Evolutionary conservation across 2,329 filamentous ascomycete genomes (phyloP), one percentile per base, ranked within the genome.

Genomic region (Basipetospora chlamydospora): DNA sequence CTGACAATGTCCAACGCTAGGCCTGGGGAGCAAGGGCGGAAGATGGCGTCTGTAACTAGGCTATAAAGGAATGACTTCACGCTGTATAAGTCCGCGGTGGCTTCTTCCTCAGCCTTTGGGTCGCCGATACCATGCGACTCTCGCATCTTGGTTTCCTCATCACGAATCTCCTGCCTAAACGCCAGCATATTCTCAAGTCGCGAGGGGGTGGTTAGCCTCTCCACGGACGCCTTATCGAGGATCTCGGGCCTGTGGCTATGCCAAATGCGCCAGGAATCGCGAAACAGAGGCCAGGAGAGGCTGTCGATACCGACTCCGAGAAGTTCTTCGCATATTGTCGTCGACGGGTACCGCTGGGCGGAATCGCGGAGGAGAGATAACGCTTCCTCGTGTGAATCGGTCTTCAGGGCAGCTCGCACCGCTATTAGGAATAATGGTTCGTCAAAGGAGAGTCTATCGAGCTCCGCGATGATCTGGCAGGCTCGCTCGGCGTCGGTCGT

Each of bases 181-280:
- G n/a, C n/a, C n/a, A n/a, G n/a, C n/a, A n/a, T n/a, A n/a, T n/a
- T n/a, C n/a, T n/a, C n/a, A n/a, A 17, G 13, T 15, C 16, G 17
- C 3, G 35, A n/a, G 12, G 28, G 18, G 8, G 22, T 30, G 12
- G 18, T 13, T 17, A 33, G 12, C 12, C 30, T 33, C 23, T 28
- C 15, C 25, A 35, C 6, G 20, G 22, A 28, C 5, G 23, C 23
- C n/a, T 28, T 26, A 8, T 16, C 6, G 17, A 18, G n/a, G 10
- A 13, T 12, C 26, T 26, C 17, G 15, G 13, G 13, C 15, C 22
- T 16, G 13, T 35, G 33, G 9, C 11, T 12, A 29, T 11, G 28
- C 35, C 35, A 37, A 9, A 25, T 22, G n/a, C 26, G 28, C 16
- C 35, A 37, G 11, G 28, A 17, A 12, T 26, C 35, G 20, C 28